phyloP scores from a whole-genome alignment of 2,329 filamentous ascomycete genomes.

The Xenosphaeropsis pyriputrescens region DNA sequence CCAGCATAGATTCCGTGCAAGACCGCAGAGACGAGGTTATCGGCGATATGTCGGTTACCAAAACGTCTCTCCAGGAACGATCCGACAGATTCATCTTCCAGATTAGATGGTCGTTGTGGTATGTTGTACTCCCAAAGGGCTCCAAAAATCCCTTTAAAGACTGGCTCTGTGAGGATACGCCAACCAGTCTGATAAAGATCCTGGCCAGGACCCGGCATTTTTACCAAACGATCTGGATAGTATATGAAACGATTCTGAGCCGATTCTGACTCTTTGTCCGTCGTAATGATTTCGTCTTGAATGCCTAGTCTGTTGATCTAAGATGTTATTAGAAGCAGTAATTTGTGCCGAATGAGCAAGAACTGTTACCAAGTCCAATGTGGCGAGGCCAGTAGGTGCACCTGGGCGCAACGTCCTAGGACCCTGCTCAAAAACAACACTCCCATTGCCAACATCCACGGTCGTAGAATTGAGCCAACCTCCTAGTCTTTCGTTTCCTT shows the following conservation, averaged over 20 bases:
- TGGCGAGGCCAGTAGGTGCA: slow-evolving; percentile 9
- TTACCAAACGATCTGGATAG: slow-evolving; percentile 71
- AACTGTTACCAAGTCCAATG: slow-evolving; percentile 8
- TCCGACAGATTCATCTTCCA: slow-evolving; percentile 57
- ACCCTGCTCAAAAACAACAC: slow-evolving; percentile 69
- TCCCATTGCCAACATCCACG: slow-evolving; percentile 41
- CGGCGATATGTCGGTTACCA: slow-evolving; percentile 34
- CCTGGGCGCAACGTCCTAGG: slow-evolving; percentile 37
- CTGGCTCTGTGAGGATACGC: slow-evolving; percentile 32
- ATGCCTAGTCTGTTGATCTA: slow-evolving; percentile 45
- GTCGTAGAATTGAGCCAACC: slow-evolving; percentile 69
- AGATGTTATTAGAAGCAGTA: too few species aligned
- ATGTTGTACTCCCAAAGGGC: slow-evolving; percentile 16
- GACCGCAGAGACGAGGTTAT: slow-evolving; percentile 63
- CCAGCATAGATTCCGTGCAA: slow-evolving; percentile 89
- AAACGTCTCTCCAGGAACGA: slow-evolving; percentile 45
- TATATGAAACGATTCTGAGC: slow-evolving; percentile 65
- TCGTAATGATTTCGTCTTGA: slow-evolving; percentile 37
- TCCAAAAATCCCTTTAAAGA: slow-evolving; percentile 30
- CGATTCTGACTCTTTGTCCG: slow-evolving; percentile 30
- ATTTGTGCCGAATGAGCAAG: too few species aligned
- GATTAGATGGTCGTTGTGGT: slow-evolving; percentile 16
- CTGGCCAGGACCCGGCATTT: slow-evolving; percentile 32
- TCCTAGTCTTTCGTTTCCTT: slow-evolving; percentile 53
- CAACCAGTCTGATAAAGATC: slow-evolving; percentile 16